Evolutionary conservation across 371 early-diverging fungal genomes (phyloP).

Genomic region (Funneliformis caledonium): DNA sequence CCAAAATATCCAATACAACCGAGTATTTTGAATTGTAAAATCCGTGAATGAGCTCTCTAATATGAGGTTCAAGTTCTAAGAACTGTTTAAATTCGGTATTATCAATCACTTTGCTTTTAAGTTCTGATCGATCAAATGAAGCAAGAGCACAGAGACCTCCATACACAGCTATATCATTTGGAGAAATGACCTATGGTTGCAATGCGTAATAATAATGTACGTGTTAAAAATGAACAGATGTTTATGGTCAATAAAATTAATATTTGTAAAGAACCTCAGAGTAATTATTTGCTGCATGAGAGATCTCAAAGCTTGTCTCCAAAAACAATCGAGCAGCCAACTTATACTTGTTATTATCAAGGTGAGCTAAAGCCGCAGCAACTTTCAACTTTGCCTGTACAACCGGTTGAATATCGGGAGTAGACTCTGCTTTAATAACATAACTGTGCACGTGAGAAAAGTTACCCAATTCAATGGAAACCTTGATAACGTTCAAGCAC

Average conservation of each 20-base stretch:
- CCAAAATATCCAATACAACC: constrained; percentile 68
- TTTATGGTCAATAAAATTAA: neutral
- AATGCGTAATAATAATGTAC: constrained; percentile 38
- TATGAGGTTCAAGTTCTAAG: constrained; percentile 81
- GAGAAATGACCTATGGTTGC: constrained; percentile 62
- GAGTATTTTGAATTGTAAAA: constrained; percentile 83
- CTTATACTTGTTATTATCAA: constrained; percentile 63
- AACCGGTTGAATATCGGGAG: constrained; percentile 66
- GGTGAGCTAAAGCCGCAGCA: constrained; percentile 66
- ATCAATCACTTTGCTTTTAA: constrained; percentile 70
- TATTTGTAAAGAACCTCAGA: constrained; percentile 15
- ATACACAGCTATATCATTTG: constrained; percentile 85
- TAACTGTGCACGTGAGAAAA: constrained; percentile 73
- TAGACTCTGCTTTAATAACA: constrained; percentile 74
- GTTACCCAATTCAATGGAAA: constrained; percentile 69
- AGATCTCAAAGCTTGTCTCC: constrained; percentile 67
- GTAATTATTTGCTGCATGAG: constrained; percentile 17
- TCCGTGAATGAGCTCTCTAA: constrained; percentile 66
- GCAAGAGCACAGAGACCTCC: constrained; percentile 83
- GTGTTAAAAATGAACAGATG: neutral
- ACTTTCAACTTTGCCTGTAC: constrained; percentile 70
- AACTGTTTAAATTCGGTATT: constrained; percentile 77
- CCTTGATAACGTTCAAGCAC: constrained; percentile 82
- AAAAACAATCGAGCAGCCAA: constrained; percentile 68
- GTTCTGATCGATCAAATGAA: constrained; percentile 72